Evolutionary conservation across 495 filamentous ascomycete genomes (phyloP), one percentile per base, ranked within the genome.

Genomic region (Xylaria palmicola): DNA sequence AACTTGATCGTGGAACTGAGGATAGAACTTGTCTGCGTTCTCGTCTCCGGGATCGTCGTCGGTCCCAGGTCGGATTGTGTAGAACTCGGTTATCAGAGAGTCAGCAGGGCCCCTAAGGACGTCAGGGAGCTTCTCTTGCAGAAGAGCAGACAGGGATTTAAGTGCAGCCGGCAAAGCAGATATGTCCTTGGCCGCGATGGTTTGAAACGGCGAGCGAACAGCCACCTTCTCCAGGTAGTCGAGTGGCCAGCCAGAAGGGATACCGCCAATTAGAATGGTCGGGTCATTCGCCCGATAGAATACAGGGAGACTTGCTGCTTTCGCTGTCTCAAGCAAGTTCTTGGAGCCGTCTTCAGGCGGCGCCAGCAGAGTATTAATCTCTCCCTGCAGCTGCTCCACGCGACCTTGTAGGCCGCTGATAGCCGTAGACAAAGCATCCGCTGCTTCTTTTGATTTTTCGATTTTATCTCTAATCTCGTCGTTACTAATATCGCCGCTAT

Each of bases 281-380:
- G 83, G 82, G 51, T 85, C 82, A 1, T 54, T 58, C 22, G 49
- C 56, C 20, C 67, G 65, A 49, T 65, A 68, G 55, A 75, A 81
- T 4, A 45, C 19, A n/a, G 60, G 68, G 24, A 26, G 37, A 26
- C 41, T 68, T 19, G 59, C 66, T 51, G 26, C 37, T 54, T 58
- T 58, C 30, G 30, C 43, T n/a, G 34, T 57, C 29, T 29, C 43
- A 15, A 60, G 37, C 15, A 34, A 26, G 27, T 57, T 52, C 36
- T 45, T 40, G 12, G 55, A 52, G 12, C 45, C 10, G 51, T 64
- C 60, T 50, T 39, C 17, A 53, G 54, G 32, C 8, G 43, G 20
- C 20, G 24, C 30, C 29, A 62, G 32, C 20, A 58, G 34, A 26
- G 10, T 20, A 9, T 51, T 17, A 30, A 62, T 62, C 22, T 62